Base-by-base conservation (phyloP, 345 rosid species). In the Brassica carinata region DNA sequence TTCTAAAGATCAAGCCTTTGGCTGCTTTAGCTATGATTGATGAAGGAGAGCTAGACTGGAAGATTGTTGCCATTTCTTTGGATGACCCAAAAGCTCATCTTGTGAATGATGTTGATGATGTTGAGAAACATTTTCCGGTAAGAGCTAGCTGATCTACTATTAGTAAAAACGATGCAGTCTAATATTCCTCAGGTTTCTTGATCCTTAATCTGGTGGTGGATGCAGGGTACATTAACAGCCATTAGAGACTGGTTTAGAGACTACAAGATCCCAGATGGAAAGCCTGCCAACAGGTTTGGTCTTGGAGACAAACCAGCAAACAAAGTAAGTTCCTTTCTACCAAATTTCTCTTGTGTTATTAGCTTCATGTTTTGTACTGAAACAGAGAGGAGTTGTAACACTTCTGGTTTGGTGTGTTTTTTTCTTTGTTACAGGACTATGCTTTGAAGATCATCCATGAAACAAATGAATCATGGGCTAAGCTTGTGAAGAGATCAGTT, bases 11-110 rank as follows among this genome's bases (percentile, higher is more conserved):
- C 82, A 94, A 94, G 85, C 97, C 99, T 29, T 67, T 94, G 86
- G 98, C 86, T 82, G 97, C 93, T 66, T 79, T 94, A 69, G 97
- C 98, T 64, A 96, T 96, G 99, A 87, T 92, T 82, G 99, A 96
- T 80, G 99, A 96, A 78, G 99, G 99, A 69, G 98, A 96, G 79
- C 92, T 96, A 65, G 97, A 94, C 86, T 94, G 98, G 99, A 96
- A 96, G 85, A 89, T 96, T 71, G 93, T 96, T 77, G 93, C 93
- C 36, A 90, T 94, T 79, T 92, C 99, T 33, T 63, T 96, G 85
- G 98, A 92, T 85, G 99, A 96, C 74, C 95, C 98, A 67, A 90
- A 86, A 81, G 98, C 99, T 85, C 85, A 95, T 82, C 94, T 92
- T 79, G 93, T 94, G 66, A 88, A 94, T 83, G 97, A 96, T 81